Percentiles rank a stretch among this genome's conserved stretches.
Evolutionary conservation across 768 basidiomycete species (phyloP).

Genomic region (Serendipita sp.): DNA sequence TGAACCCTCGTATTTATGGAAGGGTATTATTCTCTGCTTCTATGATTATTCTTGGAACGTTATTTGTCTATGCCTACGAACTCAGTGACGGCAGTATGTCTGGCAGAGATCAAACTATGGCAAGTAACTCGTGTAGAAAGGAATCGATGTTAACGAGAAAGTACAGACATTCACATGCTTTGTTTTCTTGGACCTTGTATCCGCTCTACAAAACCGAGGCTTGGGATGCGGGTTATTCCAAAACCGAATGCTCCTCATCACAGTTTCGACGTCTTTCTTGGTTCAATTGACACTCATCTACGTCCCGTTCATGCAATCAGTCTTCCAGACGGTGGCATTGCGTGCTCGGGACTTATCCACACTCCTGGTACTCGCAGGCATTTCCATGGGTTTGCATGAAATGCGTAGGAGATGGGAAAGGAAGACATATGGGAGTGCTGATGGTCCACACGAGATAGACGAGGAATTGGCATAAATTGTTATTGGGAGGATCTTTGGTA

Average conservation of each 20-base stretch:
- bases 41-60: constrained; percentile 75
- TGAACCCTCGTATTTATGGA: constrained; percentile 51
- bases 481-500: not conserved
- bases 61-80: constrained; percentile 74
- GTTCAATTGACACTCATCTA: constrained; percentile 79
- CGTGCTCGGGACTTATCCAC: constrained; percentile 47
- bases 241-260: constrained; percentile 80
- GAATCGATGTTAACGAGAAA: not conserved
- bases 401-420: constrained; percentile 63
- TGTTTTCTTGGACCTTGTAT: constrained; percentile 92
- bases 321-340: constrained; percentile 88
- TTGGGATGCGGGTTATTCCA: constrained; percentile 66
- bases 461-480: not conserved
- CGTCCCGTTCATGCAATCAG: constrained; percentile 71
- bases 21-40: constrained; percentile 87
- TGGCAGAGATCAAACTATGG: constrained; percentile 89
- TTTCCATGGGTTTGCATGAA: constrained; percentile 61
- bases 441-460: not conserved
- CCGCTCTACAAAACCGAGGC: constrained; percentile 86
- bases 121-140: constrained; percentile 21
- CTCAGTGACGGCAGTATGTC: constrained; percentile 72
- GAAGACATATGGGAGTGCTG: constrained; percentile 17
- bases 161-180: constrained; percentile 90
- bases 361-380: constrained; percentile 47
- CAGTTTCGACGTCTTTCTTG: constrained; percentile 72